Evolutionary conservation across 106 monocot species (phyloP).

Genomic region (Dendrobium huoshanense): DNA sequence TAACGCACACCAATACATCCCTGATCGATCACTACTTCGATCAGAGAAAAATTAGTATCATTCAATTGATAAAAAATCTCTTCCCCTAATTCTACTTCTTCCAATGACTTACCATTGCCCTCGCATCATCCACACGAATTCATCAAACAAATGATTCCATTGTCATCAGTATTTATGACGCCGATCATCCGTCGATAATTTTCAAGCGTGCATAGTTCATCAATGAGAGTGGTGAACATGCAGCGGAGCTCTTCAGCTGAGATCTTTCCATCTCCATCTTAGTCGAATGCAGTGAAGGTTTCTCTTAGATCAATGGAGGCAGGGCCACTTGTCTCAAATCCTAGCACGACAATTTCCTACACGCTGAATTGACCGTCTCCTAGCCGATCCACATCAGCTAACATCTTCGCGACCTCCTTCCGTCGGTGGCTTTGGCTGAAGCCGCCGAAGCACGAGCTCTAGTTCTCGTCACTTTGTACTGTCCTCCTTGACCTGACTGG

Average conservation of each 20-base stretch:
- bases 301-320: slow-evolving; percentile 28
- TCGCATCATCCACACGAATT: slow-evolving; percentile 65
- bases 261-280: slow-evolving; percentile 55
- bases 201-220: slow-evolving; percentile 30
- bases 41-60: no score
- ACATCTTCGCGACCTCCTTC: slow-evolving; percentile 27
- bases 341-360: slow-evolving; percentile 16
- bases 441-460: slow-evolving; percentile 44
- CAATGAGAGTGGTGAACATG: slow-evolving; percentile 31
- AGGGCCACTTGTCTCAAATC: not conserved
- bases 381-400: slow-evolving; percentile 23
- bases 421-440: slow-evolving; percentile 26
- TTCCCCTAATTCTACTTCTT: no score
- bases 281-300: slow-evolving; percentile 43
- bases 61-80: no score
- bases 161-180: slow-evolving; percentile 37
- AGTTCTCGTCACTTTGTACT: slow-evolving; percentile 4
- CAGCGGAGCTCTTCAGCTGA: slow-evolving; percentile 59
- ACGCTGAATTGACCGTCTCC: slow-evolving; percentile 25
- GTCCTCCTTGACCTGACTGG: not conserved
- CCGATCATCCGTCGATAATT: slow-evolving; percentile 58
- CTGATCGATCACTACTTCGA: no score
- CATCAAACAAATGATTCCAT: slow-evolving; percentile 52
- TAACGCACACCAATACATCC: no score
- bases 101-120: not conserved